Conservation (phyloP, 129 eudicot species). For the carrot (Daucus carota) region DNA sequence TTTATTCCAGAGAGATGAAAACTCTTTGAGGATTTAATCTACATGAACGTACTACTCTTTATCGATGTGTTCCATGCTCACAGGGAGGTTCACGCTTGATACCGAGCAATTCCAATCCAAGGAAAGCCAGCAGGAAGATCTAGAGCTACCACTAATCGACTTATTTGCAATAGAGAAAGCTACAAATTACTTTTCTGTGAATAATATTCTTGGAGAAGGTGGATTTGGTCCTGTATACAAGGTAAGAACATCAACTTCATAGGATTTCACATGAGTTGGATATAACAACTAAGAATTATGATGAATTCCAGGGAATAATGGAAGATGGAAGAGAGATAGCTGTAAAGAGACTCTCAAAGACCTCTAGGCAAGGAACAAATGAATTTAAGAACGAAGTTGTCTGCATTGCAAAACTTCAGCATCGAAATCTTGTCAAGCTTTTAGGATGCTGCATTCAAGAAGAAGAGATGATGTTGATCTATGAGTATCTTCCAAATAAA, state of each 20-base stretch:
- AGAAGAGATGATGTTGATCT: conserved; percentile 45
- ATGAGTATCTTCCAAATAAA: conserved; percentile 62
- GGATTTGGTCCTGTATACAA: conserved; percentile 60
- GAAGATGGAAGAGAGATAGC: conserved; percentile 47
- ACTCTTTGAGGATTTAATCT: neutral
- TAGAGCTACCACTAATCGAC: conserved; percentile 35
- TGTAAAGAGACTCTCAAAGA: conserved; percentile 50
- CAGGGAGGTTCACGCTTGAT: conserved; percentile 21
- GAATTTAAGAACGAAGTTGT: conserved; percentile 49
- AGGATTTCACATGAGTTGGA: neutral
- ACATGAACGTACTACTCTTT: neutral
- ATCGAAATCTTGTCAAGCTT: conserved; percentile 55
- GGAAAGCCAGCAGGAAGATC: conserved; percentile 36
- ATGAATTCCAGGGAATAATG: conserved; percentile 39
- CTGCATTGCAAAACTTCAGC: conserved; percentile 51
- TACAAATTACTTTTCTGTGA: conserved; percentile 31
- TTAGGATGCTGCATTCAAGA: conserved; percentile 46
- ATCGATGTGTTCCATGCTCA: neutral
- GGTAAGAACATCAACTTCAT: conserved; percentile 17
- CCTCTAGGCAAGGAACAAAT: conserved; percentile 44
- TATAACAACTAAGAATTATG: neutral
- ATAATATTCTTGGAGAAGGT: conserved; percentile 55
- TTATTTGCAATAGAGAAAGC: conserved; percentile 35
- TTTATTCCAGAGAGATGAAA: neutral
- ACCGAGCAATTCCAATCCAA: conserved; percentile 21